Conservation (phyloP, 2,329 filamentous ascomycete species). For the Tolypocladium inflatum region DNA sequence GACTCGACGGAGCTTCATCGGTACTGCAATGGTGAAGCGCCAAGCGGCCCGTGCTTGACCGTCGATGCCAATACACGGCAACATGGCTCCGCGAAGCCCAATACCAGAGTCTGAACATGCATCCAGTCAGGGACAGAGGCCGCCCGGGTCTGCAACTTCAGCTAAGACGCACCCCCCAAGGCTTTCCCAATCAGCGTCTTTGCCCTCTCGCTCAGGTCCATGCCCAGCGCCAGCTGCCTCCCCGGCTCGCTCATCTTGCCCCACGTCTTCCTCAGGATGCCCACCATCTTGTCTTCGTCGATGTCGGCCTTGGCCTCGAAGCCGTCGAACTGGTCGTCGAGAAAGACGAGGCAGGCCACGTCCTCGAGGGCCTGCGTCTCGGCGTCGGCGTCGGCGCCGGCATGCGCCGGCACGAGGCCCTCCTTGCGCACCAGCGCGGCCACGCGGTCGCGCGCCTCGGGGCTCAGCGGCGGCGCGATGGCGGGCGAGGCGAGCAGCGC, state of each 20-base stretch:
- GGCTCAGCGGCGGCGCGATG: constrained; percentile 26
- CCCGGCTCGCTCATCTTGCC: constrained; percentile 61
- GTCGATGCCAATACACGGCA: too few relatives aligned
- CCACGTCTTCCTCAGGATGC: constrained; percentile 66
- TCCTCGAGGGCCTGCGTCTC: constrained; percentile 75
- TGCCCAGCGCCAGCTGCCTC: constrained; percentile 52
- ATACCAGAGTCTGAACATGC: too few relatives aligned
- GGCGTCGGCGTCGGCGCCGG: constrained; percentile 29
- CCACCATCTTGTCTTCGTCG: constrained; percentile 69
- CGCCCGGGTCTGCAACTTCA: too few relatives aligned
- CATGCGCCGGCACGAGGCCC: constrained; percentile 32
- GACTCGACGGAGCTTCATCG: too few relatives aligned
- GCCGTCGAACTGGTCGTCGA: constrained; percentile 77
- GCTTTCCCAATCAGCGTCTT: constrained; percentile 55
- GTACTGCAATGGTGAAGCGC: too few relatives aligned
- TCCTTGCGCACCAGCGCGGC: constrained; percentile 73
- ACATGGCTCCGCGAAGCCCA: too few relatives aligned
- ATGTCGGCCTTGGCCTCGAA: constrained; percentile 58
- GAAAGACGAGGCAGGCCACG: constrained; percentile 76
- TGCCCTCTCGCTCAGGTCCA: constrained; percentile 55
- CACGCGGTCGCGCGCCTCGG: constrained; percentile 50
- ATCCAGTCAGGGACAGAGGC: too few relatives aligned
- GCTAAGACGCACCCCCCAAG: constrained; percentile 21
- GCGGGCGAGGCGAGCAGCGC: constrained; percentile 36
- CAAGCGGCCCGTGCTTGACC: too few relatives aligned